Base-by-base conservation (phyloP, 2,329 filamentous ascomycete genomes). In the Lachnum nothofagi region DNA sequence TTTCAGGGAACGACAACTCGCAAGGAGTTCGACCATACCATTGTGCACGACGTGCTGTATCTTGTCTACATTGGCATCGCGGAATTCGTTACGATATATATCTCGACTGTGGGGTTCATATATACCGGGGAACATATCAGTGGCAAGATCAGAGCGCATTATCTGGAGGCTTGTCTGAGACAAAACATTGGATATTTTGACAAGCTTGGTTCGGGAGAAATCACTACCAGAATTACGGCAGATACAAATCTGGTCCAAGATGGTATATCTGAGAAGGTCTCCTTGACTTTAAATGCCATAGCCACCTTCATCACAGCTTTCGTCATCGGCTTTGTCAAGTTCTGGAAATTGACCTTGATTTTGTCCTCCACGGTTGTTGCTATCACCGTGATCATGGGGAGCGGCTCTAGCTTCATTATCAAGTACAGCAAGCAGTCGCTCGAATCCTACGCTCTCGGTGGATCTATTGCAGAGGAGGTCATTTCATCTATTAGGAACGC, bases 141-240 rank as follows among this genome's bases (percentile, higher is more conserved):
- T 49, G 79, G 80, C 54, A 88, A 89, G 70, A 87, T 91, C 59
- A 82, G 91, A 50, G 80, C 88, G 64, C 78, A 88, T 58, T 97
- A 97, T 61, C 78, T 98, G 5, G 78, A 83, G 59, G 88, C 86
- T 54, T 91, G 90, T 63, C 73, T 95, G 72, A 81, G 82, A 52
- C 90, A 95, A 66, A 95, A 95, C 65, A 91, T 95, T 65, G 90
- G 82, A 39, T 95, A 88, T 68, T 95, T 94, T 68, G 93, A 97
- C 68, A 93, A 93, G 63, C 77, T 95, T 12, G 91, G 91, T 44
- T 86, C 90, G 27, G 91, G 91, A 50, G 93, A 96, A 69, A 88
- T 97, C 52, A 95, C 91, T 0, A 95, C 91, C 1, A 84, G 91
- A 55, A 95, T 96, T 60, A 97, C 91, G 0, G 85, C 91, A 9